These are phyloP conservation scores for Tolypocladium nubicola DNA, from an alignment of 2,329 filamentous ascomycete genomes.

Conservation along the genomic window DNA sequence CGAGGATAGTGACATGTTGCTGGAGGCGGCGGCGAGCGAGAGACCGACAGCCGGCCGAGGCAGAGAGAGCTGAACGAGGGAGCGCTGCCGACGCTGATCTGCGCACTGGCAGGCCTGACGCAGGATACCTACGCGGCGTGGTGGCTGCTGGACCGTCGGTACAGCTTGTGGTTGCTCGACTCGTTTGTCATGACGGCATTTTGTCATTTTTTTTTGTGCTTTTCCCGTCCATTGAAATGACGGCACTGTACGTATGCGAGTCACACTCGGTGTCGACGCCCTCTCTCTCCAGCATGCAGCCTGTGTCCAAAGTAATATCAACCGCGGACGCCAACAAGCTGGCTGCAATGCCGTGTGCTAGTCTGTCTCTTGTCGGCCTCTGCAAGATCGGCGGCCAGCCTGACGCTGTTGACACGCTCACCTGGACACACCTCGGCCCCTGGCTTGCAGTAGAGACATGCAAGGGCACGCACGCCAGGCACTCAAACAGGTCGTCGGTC, in stretches of 20 bases:
- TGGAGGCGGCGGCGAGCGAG: background rate
- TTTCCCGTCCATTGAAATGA: background rate
- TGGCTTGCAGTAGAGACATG: conserved; percentile 8
- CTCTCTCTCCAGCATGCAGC: background rate
- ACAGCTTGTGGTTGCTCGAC: background rate
- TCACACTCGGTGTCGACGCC: background rate
- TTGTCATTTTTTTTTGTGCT: background rate
- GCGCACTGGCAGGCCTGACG: background rate
- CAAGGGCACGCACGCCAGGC: conserved; percentile 5
- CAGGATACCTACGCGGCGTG: background rate
- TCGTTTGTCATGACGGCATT: background rate
- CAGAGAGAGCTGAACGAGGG: background rate
- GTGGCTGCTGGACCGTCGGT: background rate
- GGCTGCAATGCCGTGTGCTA: background rate
- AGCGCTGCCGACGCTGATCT: background rate
- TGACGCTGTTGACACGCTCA: background rate
- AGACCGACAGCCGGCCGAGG: background rate
- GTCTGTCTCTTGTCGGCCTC: background rate
- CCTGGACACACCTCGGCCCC: background rate
- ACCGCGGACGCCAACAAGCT: background rate
- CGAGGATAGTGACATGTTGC: background rate
- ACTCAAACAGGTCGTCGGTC: conserved; percentile 1
- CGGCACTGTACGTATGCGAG: background rate
- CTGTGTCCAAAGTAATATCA: background rate
- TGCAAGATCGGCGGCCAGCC: background rate